These are phyloP conservation scores for Cyberlindnera meyerae DNA, from an alignment of 805 yeast species.

Conservation along the genomic window DNA sequence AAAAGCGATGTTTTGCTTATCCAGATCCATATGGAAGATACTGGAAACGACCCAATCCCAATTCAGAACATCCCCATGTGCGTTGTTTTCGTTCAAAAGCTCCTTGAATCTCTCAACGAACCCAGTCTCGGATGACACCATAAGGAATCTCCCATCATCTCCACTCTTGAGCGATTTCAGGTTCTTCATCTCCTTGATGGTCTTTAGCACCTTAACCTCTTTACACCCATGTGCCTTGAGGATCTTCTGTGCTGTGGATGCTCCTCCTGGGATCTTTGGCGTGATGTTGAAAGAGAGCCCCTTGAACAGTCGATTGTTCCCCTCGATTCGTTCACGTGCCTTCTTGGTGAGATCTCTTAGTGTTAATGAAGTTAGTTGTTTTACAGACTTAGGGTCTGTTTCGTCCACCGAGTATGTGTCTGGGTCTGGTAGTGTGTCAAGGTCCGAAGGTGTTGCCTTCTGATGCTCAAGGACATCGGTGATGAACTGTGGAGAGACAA, in stretches of 20 bases:
- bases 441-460: conserved; percentile 12
- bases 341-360: conserved; percentile 15
- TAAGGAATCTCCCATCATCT: conserved; percentile 18
- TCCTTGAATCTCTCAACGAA: conserved; percentile 28
- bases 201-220: conserved; percentile 26
- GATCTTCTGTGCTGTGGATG: conserved; percentile 49
- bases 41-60: conserved; percentile 64
- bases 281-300: conserved; percentile 52
- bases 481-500: conserved; percentile 52
- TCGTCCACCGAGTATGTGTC: conserved; percentile 31
- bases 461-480: conserved; percentile 38
- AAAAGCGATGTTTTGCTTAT: conserved; percentile 1
- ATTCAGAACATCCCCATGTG: conserved; percentile 36
- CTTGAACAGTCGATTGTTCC: conserved; percentile 37
- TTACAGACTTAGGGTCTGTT: conserved; percentile 31
- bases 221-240: conserved; percentile 55
- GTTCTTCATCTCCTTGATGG: conserved; percentile 22
- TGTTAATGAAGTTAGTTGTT: conserved; percentile 25
- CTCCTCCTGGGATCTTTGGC: conserved; percentile 55
- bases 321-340: conserved; percentile 10
- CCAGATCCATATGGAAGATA: conserved; percentile 44
- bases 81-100: conserved; percentile 17
- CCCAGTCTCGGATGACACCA: conserved; percentile 32
- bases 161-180: conserved; percentile 16
- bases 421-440: conserved; percentile 21